Evolutionary conservation across 108 stramenopile species (phyloP), one percentile per base, ranked within the genome.

Genomic region (Skeletonema grethae): DNA sequence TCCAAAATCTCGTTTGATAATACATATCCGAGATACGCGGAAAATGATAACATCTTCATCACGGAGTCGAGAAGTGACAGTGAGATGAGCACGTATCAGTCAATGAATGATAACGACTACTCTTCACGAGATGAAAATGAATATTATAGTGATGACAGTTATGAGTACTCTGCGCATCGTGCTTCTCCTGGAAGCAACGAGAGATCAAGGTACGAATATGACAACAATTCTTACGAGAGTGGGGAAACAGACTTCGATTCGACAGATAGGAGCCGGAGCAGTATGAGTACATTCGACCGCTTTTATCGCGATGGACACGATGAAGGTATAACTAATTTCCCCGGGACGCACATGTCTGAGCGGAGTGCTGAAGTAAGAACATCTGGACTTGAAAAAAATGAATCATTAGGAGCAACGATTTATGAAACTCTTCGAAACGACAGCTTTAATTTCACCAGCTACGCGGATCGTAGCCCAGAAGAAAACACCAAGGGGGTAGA

Each of bases 61-160:
- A 35, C 61, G 0, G 71, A 72, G 32, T 61, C 58, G 39, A 29
- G 65, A 28, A 74, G 73, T 34, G 72, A 65, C 46, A 69, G 69
- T 53, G 73, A 74, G 10, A 50, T 66, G 34, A 66, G 57, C 30
- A 65, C 56, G 45, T 74, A 74, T 74, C 58, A 45, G 28, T 57
- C 73, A 56, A 65, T 73, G 73, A 65, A 30, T 43, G 67, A 55
- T 57, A 7, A 56, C 13, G 31, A 31, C 7, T 53, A 65, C 45
- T 45, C 15, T 45, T n/a, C 43, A n/a, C 43, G 43, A 45, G 43
- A 45, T 18, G 57, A 60, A 22, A 7, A 53, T 61, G 32, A 70
- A 43, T 34, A n/a, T 35, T 15, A 57, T 9, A 9, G 34, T 22
- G 30, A 69, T 43, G 58, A 38, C 16, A 45, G 35, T 36, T 34